Percentiles rank a stretch among this genome's conserved stretches.
phyloP scores from a whole-genome alignment of 164 flowering plant species.

The Piper longum region DNA sequence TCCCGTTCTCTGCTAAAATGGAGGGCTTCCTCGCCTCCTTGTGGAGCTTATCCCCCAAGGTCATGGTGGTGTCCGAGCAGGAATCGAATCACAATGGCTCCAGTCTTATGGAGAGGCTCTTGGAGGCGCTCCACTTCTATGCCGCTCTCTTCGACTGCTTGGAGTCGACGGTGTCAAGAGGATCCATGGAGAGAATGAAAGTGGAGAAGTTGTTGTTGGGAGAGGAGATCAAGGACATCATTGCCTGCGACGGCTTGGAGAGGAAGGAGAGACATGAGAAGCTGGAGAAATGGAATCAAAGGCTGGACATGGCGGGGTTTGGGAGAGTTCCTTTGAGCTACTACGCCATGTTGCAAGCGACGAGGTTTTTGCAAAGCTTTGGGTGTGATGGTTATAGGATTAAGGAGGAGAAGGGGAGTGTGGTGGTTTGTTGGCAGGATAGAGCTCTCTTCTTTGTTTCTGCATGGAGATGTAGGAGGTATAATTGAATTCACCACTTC shows the following conservation, averaged over 20 bases:
- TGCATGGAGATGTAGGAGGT: constrained; percentile 63
- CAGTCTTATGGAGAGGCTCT: constrained; percentile 48
- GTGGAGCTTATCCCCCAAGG: constrained; percentile 54
- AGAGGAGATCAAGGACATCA: constrained; percentile 65
- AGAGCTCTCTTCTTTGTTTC: constrained; percentile 60
- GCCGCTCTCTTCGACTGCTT: constrained; percentile 68
- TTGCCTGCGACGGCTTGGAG: constrained; percentile 64
- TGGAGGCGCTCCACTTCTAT: constrained; percentile 53
- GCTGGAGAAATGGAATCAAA: constrained; percentile 56
- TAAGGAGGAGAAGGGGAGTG: constrained; percentile 58
- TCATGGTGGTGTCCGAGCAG: constrained; percentile 67
- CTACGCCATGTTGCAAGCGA: constrained; percentile 42
- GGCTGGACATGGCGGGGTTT: constrained; percentile 54
- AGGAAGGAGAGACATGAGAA: constrained; percentile 73
- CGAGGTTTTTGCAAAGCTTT: constrained; percentile 39
- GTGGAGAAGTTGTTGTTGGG: constrained; percentile 68
- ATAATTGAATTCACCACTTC: constrained; percentile 14
- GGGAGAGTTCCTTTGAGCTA: constrained; percentile 50
- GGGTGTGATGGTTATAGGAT: constrained; percentile 54
- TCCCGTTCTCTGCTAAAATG: constrained; percentile 22
- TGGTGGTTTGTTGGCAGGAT: constrained; percentile 68
- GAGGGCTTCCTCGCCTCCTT: constrained; percentile 41
- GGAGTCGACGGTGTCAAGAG: constrained; percentile 48
- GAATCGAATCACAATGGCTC: constrained; percentile 59
- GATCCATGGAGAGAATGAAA: constrained; percentile 41